Evolutionary conservation across 2,329 filamentous ascomycete genomes (phyloP).

Genomic region (Trichocomaceae sp.): DNA sequence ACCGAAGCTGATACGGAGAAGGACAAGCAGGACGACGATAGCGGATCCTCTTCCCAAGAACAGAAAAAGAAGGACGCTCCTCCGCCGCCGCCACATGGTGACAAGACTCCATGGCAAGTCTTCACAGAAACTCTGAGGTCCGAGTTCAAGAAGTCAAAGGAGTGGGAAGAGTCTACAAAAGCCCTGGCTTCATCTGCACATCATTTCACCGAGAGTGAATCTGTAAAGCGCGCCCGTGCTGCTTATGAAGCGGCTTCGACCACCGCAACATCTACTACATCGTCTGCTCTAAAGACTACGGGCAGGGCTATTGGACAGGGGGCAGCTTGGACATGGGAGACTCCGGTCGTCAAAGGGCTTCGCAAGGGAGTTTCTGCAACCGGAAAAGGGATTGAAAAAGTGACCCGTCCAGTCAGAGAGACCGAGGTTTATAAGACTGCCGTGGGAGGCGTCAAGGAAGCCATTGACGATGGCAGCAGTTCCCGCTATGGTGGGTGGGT

Average conservation of each 20-base stretch:
- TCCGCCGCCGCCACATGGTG: conserved; percentile 90
- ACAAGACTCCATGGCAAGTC: conserved; percentile 98
- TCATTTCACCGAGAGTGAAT: conserved; percentile 88
- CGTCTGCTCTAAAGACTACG: conserved; percentile 75
- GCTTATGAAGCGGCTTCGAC: conserved; percentile 84
- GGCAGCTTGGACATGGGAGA: conserved; percentile 96
- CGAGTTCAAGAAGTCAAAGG: conserved; percentile 94
- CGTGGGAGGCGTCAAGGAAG: conserved; percentile 69
- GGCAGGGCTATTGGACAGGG: conserved; percentile 82
- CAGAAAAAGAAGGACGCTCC: conserved; percentile 61
- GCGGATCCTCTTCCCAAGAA: conserved; percentile 39
- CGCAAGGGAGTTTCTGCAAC: conserved; percentile 80
- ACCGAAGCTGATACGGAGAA: conserved; percentile 43
- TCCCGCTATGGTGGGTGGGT: conserved; percentile 94
- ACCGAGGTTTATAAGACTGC: conserved; percentile 82
- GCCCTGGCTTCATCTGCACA: conserved; percentile 82
- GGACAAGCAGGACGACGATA: conserved; percentile 25
- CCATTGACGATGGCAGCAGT: conserved; percentile 94
- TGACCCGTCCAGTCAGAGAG: conserved; percentile 86
- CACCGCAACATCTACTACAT: conserved; percentile 70
- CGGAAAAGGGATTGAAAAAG: conserved; percentile 82
- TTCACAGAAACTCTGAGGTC: conserved; percentile 93
- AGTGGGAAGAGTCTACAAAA: conserved; percentile 99
- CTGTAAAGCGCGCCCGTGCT: conserved; percentile 74
- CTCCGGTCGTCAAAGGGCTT: conserved; percentile 82